A percentile compares a stretch with the other conserved stretches of the same genome.
Conservation (phyloP, 2,329 filamentous ascomycete genomes). For the Colletotrichum scovillei region DNA sequence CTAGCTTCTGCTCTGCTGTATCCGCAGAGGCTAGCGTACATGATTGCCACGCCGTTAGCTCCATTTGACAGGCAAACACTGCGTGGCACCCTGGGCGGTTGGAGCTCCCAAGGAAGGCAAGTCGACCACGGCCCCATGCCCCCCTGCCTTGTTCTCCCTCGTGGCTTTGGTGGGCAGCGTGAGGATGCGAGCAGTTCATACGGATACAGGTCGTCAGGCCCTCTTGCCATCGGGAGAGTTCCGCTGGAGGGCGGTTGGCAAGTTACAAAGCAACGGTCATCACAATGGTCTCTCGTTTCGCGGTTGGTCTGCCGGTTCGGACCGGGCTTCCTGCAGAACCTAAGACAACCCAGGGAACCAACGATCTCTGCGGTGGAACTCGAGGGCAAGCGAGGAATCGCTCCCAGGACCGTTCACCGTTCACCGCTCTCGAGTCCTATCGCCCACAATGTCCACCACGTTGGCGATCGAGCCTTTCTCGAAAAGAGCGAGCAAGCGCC, state of each 20-base stretch:
- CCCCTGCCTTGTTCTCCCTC: background rate
- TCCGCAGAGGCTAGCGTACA: background rate
- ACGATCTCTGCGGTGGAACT: constrained; percentile 11
- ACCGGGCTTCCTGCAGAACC: constrained; percentile 11
- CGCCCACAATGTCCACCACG: background rate
- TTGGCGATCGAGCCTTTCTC: background rate
- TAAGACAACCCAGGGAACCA: constrained; percentile 4
- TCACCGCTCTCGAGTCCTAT: background rate
- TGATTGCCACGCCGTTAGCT: constrained; percentile 1
- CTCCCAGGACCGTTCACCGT: background rate
- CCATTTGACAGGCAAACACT: constrained; percentile 1
- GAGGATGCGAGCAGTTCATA: background rate
- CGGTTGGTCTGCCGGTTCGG: constrained; percentile 15
- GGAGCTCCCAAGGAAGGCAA: constrained; percentile 19
- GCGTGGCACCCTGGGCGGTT: constrained; percentile 34
- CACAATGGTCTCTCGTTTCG: background rate
- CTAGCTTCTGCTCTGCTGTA: background rate
- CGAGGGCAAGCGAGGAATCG: background rate
- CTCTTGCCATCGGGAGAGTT: background rate
- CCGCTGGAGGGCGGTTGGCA: background rate
- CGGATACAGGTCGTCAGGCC: background rate
- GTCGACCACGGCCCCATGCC: background rate
- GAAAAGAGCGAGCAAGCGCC: background rate
- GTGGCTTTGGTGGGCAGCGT: background rate
- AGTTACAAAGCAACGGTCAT: background rate